Evolutionary conservation across 108 stramenopile species (phyloP).

Genomic region (Nitzschia palea): DNA sequence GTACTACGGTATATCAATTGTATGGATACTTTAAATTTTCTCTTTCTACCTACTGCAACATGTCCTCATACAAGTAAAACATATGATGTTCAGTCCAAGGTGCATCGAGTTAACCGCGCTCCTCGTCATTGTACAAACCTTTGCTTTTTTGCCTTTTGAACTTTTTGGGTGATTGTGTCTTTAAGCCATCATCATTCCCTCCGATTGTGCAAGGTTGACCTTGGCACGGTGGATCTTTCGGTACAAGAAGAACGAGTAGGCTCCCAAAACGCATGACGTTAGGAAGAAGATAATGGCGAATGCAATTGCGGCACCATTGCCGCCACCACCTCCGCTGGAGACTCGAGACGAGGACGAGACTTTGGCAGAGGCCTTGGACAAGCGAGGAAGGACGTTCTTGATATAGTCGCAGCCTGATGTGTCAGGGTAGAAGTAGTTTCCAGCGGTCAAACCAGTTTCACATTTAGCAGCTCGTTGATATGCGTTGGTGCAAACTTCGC

Average conservation of each 20-base stretch:
- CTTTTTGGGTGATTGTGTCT: too few relatives aligned
- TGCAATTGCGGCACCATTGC: constrained; percentile 20
- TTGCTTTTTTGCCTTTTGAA: too few relatives aligned
- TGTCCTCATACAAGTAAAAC: too few relatives aligned
- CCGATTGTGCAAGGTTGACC: constrained; percentile 45
- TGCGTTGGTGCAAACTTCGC: constrained; percentile 59
- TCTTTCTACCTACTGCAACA: too few relatives aligned
- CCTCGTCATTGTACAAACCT: too few relatives aligned
- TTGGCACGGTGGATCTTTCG: constrained; percentile 70
- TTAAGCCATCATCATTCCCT: constrained; percentile 29
- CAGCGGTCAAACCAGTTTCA: constrained; percentile 44
- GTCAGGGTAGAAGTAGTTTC: constrained; percentile 56
- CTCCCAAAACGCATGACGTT: constrained; percentile 59
- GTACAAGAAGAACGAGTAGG: constrained; percentile 62
- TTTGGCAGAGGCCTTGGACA: constrained; percentile 29
- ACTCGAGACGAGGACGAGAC: background rate
- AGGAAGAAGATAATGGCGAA: constrained; percentile 63
- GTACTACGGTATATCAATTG: too few relatives aligned
- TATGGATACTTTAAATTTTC: too few relatives aligned
- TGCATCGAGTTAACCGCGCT: too few relatives aligned
- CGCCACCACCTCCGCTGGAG: constrained; percentile 2
- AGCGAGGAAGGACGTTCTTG: constrained; percentile 48
- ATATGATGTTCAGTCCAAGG: too few relatives aligned
- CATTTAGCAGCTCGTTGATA: constrained; percentile 78
- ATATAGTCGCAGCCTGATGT: constrained; percentile 68